Conservation (phyloP, 306 rosid genomes). For the Cicer bijugum region DNA sequence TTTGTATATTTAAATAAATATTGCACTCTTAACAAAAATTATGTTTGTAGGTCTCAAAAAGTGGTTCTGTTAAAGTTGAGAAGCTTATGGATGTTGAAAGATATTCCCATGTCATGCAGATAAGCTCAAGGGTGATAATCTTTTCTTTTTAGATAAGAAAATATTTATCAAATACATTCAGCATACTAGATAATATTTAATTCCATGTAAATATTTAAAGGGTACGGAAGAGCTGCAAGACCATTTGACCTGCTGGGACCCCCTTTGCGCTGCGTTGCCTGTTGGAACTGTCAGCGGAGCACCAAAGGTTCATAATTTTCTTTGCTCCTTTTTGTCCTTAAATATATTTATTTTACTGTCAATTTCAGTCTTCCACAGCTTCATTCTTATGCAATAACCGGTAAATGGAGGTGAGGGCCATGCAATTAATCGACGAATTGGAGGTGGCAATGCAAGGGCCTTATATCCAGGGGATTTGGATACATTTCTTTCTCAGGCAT, state of each 20-base stretch:
- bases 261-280: constrained; percentile 75
- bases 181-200: constrained; percentile 1
- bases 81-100: no score
- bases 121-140: no score
- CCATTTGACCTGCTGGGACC: constrained; percentile 76
- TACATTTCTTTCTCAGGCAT: no score
- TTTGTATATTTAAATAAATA: no score
- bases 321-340: constrained; percentile 3
- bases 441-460: constrained; percentile 78
- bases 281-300: constrained; percentile 92
- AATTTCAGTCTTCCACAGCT: neutral
- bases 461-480: constrained; percentile 65
- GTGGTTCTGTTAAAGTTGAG: no score
- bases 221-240: constrained; percentile 76
- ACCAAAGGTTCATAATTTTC: constrained; percentile 64
- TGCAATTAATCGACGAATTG: constrained; percentile 77
- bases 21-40: no score
- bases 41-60: no score
- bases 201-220: constrained; percentile 44
- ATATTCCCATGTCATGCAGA: no score
- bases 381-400: constrained; percentile 27
- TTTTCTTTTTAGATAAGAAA: neutral
- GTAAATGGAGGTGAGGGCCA: constrained; percentile 76
- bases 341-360: neutral
- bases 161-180: constrained; percentile 6